phyloP scores from a whole-genome alignment of 2,329 filamentous ascomycete genomes.

The Coniella lustricola region DNA sequence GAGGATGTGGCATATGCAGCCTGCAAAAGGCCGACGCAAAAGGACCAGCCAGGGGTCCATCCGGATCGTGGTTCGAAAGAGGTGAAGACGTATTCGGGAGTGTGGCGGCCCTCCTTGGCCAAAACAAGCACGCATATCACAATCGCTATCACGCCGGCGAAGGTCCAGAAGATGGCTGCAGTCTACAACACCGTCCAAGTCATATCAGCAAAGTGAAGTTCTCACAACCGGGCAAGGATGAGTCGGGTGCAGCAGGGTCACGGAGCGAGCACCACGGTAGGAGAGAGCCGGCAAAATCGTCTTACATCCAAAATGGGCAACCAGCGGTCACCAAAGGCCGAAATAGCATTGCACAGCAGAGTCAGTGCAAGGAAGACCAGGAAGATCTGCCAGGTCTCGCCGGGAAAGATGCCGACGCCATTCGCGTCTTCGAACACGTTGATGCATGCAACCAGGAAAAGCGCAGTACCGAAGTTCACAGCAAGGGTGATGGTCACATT shows the following conservation, averaged over 20 bases:
- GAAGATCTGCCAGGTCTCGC: constrained; percentile 57
- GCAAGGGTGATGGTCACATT: constrained; percentile 78
- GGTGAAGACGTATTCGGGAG: constrained; percentile 57
- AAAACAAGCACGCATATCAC: constrained; percentile 55
- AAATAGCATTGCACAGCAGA: constrained; percentile 57
- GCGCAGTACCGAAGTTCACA: constrained; percentile 73
- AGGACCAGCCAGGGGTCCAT: constrained; percentile 66
- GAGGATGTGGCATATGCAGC: constrained; percentile 69
- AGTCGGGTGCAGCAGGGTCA: not conserved
- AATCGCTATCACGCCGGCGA: constrained; percentile 61
- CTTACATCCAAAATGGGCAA: constrained; percentile 64
- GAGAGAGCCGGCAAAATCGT: constrained; percentile 15
- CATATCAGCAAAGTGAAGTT: constrained; percentile 18
- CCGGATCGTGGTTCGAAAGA: constrained; percentile 62
- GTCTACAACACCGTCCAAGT: constrained; percentile 38
- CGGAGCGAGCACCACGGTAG: not conserved
- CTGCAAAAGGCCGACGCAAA: constrained; percentile 64
- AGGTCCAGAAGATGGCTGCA: constrained; percentile 68
- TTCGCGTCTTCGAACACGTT: constrained; percentile 45
- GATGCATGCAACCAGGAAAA: constrained; percentile 51
- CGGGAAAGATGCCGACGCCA: constrained; percentile 37
- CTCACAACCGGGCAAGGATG: not conserved
- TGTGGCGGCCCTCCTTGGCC: constrained; percentile 60
- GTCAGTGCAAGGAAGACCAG: constrained; percentile 66
- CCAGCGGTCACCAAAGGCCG: constrained; percentile 59